These are phyloP conservation scores for Trichocladium uniseriatum DNA, from an alignment of 495 filamentous ascomycete genomes.

Conservation along the genomic window DNA sequence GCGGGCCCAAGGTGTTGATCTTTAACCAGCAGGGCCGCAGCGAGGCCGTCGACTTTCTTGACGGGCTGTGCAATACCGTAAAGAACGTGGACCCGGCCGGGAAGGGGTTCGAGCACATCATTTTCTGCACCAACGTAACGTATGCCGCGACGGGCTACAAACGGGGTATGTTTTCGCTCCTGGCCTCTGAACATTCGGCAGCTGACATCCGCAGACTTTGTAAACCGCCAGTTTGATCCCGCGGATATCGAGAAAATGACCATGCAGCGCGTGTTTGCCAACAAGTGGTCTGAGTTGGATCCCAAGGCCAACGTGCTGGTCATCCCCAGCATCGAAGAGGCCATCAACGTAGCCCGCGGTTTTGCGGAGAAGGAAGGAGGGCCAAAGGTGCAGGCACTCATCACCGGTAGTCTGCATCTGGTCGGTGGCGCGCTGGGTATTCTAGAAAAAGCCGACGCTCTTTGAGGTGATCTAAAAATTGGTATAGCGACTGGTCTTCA, in stretches of 20 bases:
- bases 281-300: constrained; percentile 63
- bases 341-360: constrained; percentile 56
- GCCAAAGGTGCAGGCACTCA: constrained; percentile 37
- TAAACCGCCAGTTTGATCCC: constrained; percentile 63
- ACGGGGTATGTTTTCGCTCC: constrained; percentile 27
- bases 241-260: constrained; percentile 57
- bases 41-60: constrained; percentile 61
- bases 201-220: constrained; percentile 55
- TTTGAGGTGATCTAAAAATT: constrained; percentile 16
- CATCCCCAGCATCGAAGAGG: constrained; percentile 74
- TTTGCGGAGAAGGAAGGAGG: constrained; percentile 29
- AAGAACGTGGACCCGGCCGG: constrained; percentile 30
- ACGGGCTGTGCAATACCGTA: constrained; percentile 51
- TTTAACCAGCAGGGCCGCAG: constrained; percentile 94
- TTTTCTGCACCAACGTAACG: constrained; percentile 88
- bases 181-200: neutral
- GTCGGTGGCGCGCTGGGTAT: constrained; percentile 50
- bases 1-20: constrained; percentile 56
- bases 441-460: constrained; percentile 35
- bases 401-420: constrained; percentile 56
- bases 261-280: constrained; percentile 65
- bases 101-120: constrained; percentile 61
- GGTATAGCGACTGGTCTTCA: constrained; percentile 17
- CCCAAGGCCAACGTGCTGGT: constrained; percentile 52
- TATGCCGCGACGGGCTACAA: constrained; percentile 61